phyloP scores from a whole-genome alignment of 345 rosid species.

The Populus davidiana region DNA sequence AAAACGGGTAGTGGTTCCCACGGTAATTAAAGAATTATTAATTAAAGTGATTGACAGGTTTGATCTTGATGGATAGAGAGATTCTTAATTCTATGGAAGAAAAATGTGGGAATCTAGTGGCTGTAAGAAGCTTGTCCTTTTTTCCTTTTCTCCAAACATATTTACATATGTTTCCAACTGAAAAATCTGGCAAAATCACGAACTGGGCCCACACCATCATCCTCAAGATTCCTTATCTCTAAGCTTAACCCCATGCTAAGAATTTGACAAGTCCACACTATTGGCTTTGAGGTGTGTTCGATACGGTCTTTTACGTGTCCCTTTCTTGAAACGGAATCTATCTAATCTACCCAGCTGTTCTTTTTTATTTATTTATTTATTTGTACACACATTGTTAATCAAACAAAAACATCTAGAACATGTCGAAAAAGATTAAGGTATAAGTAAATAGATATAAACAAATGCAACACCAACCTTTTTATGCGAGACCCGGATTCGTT shows the following conservation, averaged over 20 bases:
- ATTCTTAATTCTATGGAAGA: slow-evolving; percentile 32
- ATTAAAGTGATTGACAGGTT: neutral
- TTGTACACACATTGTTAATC: neutral
- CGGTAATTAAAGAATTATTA: neutral
- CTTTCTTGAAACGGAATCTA: slow-evolving; percentile 18
- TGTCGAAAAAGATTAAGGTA: neutral
- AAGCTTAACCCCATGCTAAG: neutral
- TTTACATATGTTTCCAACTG: neutral
- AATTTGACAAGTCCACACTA: neutral
- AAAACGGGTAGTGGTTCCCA: neutral
- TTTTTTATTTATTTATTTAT: neutral
- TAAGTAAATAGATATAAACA: no score
- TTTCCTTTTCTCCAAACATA: neutral
- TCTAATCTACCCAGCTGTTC: no score
- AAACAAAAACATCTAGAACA: no score
- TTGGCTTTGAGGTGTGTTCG: neutral
- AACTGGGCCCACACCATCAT: slow-evolving; percentile 24
- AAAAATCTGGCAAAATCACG: slow-evolving; percentile 13
- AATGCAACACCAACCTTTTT: neutral
- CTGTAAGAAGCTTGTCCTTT: slow-evolving; percentile 40
- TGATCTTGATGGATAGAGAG: slow-evolving; percentile 7
- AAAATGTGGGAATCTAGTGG: slow-evolving; percentile 45
- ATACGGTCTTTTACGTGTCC: slow-evolving; percentile 11
- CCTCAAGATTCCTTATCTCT: slow-evolving; percentile 38
- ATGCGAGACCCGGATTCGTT: neutral